These are phyloP conservation scores for Entomortierella parvispora DNA, from an alignment of 192 early-diverging fungal genomes.

Conservation along the genomic window DNA sequence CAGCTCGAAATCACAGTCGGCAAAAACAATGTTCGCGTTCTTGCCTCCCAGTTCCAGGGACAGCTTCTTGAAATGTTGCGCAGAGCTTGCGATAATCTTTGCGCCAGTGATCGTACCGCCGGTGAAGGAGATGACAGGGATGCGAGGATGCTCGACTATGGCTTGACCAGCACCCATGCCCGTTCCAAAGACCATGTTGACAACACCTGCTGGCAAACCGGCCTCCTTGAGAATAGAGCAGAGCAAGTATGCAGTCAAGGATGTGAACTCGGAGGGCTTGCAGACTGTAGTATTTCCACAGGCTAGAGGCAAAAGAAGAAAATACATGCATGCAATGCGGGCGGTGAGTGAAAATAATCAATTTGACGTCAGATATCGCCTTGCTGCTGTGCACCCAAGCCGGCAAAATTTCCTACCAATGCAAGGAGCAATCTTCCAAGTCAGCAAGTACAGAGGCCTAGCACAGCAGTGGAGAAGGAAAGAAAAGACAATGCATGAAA, in stretches of 20 bases:
- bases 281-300: conserved; percentile 77
- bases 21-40: conserved; percentile 79
- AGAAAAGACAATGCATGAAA: neutral
- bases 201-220: conserved; percentile 76
- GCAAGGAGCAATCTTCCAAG: conserved; percentile 82
- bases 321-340: neutral
- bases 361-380: neutral
- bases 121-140: conserved; percentile 77
- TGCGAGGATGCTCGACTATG: conserved; percentile 72
- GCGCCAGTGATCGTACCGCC: conserved; percentile 75
- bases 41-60: conserved; percentile 83
- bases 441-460: conserved; percentile 74
- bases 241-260: conserved; percentile 65
- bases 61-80: conserved; percentile 70
- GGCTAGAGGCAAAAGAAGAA: conserved; percentile 19
- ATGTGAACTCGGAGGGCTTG: conserved; percentile 77
- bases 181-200: conserved; percentile 82
- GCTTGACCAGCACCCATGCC: conserved; percentile 66
- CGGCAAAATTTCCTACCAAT: conserved; percentile 58
- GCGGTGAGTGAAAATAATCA: neutral
- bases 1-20: conserved; percentile 71
- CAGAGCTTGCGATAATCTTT: conserved; percentile 58
- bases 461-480: neutral
- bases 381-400: neutral
- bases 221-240: conserved; percentile 71